Evolutionary conservation across 2,329 filamentous ascomycete species (phyloP).

Genomic region (Fusarium kyushuense): DNA sequence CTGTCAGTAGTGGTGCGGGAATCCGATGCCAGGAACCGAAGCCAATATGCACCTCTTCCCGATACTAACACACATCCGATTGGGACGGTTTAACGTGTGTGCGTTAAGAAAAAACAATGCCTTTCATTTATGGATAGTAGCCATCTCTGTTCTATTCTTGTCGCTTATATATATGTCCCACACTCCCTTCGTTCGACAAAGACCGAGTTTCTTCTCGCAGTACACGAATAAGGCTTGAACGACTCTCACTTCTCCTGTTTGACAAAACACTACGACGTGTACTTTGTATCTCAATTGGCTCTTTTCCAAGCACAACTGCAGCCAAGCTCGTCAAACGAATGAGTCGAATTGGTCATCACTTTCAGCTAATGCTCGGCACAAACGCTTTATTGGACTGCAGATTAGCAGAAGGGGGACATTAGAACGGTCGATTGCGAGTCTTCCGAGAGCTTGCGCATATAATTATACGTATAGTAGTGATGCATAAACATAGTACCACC

Average conservation of each 20-base stretch:
- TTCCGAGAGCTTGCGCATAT: accelerated
- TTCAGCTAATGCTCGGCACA: not conserved
- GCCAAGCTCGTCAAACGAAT: not conserved
- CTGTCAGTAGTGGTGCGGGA: not conserved
- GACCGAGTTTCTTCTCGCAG: not conserved
- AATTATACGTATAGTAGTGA: not conserved
- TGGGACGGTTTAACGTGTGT: not conserved
- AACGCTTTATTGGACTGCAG: not conserved
- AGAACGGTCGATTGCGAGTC: not conserved
- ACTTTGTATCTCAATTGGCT: not conserved
- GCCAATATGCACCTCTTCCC: conserved; percentile 5
- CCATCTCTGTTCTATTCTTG: not conserved
- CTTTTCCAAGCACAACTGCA: not conserved
- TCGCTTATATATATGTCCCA: not conserved
- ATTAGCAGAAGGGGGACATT: not conserved
- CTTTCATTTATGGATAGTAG: not conserved
- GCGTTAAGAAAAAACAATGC: not conserved
- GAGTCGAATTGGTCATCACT: not conserved
- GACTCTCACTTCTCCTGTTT: conserved; percentile 5
- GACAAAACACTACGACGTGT: conserved; percentile 1
- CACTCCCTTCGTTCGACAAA: not conserved
- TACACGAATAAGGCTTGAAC: conserved; percentile 20
- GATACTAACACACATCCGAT: conserved; percentile 1
- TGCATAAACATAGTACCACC: not conserved
- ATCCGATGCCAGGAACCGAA: conserved; percentile 29